These are phyloP conservation scores for Pistacia atlantica DNA, from an alignment of 345 rosid genomes.

Conservation along the genomic window DNA sequence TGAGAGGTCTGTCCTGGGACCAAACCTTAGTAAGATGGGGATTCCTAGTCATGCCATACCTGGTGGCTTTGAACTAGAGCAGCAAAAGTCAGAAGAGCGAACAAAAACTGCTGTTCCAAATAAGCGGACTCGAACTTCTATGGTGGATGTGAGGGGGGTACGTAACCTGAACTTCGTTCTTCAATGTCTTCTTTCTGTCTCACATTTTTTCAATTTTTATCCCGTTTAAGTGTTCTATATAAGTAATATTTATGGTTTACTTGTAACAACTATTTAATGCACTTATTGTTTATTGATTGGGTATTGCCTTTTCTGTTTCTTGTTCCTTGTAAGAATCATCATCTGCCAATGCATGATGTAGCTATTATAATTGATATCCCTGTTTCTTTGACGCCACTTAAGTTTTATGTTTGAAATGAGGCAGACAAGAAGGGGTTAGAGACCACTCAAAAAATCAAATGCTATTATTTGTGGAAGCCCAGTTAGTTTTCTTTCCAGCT, in stretches of 20 bases:
- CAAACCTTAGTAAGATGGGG: conserved; percentile 71
- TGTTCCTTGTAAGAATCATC: not conserved
- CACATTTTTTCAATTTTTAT: not conserved
- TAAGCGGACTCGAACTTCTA: conserved; percentile 91
- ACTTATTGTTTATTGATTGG: not conserved
- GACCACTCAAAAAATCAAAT: not conserved
- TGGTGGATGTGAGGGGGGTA: conserved; percentile 78
- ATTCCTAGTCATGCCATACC: conserved; percentile 60
- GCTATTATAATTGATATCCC: conserved; percentile 3
- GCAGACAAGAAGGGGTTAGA: not conserved
- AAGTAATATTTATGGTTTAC: conserved; percentile 5
- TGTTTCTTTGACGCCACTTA: not conserved
- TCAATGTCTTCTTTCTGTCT: conserved; percentile 4
- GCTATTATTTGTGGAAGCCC: not conserved
- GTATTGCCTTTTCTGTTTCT: not conserved
- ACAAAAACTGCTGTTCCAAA: conserved; percentile 66
- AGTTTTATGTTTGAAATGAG: not conserved
- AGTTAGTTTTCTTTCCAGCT: not conserved
- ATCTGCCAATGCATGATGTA: not conserved
- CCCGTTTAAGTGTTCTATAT: not conserved
- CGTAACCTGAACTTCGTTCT: conserved; percentile 32
- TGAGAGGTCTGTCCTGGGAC: conserved; percentile 62
- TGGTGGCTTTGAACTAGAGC: conserved; percentile 73
- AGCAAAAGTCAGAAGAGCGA: conserved; percentile 73
- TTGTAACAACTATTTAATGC: not conserved